Evolutionary conservation across 2,329 filamentous ascomycete species (phyloP).

Genomic region (Plenodomus lindquistii): DNA sequence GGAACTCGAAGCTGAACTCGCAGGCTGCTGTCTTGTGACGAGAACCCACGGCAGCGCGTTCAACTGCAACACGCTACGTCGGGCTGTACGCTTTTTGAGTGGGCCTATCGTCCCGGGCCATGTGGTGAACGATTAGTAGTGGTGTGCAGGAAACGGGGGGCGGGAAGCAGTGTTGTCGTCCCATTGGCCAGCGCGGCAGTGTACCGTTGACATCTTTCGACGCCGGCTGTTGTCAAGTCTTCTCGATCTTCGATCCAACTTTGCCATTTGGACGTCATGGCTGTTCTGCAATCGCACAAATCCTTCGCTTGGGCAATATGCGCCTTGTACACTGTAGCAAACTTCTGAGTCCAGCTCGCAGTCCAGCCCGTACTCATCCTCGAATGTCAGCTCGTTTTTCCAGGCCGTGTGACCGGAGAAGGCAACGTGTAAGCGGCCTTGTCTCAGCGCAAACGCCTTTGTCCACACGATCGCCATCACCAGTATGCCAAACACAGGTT

Average conservation of each 20-base stretch:
- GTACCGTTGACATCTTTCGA: constrained; percentile 9
- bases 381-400: constrained; percentile 2
- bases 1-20: background rate
- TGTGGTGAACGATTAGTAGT: constrained; percentile 16
- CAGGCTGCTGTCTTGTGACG: background rate
- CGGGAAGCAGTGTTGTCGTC: constrained; percentile 5
- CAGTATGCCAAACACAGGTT: constrained; percentile 23
- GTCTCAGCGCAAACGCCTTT: constrained; percentile 13
- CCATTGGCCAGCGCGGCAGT: constrained; percentile 16
- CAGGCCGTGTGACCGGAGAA: constrained; percentile 10
- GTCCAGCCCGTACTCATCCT: background rate
- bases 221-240: constrained; percentile 12
- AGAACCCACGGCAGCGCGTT: background rate
- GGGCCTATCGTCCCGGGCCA: constrained; percentile 19
- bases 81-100: constrained; percentile 1
- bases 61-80: background rate
- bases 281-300: constrained; percentile 5
- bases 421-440: constrained; percentile 12
- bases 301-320: constrained; percentile 1
- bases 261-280: constrained; percentile 12
- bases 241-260: constrained; percentile 21
- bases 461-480: constrained; percentile 26
- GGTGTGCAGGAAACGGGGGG: constrained; percentile 11
- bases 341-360: background rate
- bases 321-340: background rate